phyloP scores from a whole-genome alignment of 768 basidiomycete species.

The Phlebiopsis gigantea region DNA sequence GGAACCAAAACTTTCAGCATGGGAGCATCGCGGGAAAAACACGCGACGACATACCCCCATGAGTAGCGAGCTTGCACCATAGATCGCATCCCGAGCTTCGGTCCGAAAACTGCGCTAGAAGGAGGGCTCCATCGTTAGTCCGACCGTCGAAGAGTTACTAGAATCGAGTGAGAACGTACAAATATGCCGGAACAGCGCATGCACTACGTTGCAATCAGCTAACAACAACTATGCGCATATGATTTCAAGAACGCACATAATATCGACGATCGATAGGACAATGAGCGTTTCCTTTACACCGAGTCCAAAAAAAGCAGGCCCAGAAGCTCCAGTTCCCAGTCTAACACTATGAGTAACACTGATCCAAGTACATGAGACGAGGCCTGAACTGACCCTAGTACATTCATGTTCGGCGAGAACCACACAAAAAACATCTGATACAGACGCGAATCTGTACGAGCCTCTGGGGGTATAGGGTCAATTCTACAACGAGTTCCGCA shows the following conservation, averaged over 20 bases:
- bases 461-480: conserved; percentile 42
- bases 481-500: conserved; percentile 41
- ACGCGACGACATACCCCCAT: conserved; percentile 34
- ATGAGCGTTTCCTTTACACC: conserved; percentile 38
- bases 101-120: conserved; percentile 44
- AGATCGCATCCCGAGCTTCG: conserved; percentile 49
- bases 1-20: background rate
- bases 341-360: conserved; percentile 35
- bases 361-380: conserved; percentile 64
- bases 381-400: conserved; percentile 44
- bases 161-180: conserved; percentile 22
- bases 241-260: conserved; percentile 30
- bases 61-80: conserved; percentile 54
- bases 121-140: too few relatives aligned
- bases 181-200: conserved; percentile 33
- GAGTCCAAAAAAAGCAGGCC: conserved; percentile 45
- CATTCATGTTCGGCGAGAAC: conserved; percentile 68
- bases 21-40: too few relatives aligned
- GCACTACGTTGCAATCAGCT: conserved; percentile 20
- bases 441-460: conserved; percentile 51
- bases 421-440: conserved; percentile 68
- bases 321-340: conserved; percentile 44
- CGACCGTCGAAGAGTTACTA: too few relatives aligned
- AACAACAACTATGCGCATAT: background rate
- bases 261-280: conserved; percentile 37